Percentiles rank a stretch among this genome's conserved stretches.
phyloP scores from a whole-genome alignment of 108 stramenopile species.

The Skeletonema tropicum region DNA sequence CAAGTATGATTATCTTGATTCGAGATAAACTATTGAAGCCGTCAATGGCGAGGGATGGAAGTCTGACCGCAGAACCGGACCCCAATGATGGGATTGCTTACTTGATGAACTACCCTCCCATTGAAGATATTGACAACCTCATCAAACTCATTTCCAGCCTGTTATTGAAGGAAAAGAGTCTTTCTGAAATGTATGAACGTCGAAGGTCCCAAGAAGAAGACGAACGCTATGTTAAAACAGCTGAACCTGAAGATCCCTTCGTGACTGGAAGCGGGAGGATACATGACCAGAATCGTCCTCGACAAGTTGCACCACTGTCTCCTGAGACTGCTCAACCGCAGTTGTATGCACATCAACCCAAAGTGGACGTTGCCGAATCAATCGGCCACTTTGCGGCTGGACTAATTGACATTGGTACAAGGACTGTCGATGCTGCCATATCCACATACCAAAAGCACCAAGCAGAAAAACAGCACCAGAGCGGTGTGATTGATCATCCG shows the following conservation, averaged over 20 bases:
- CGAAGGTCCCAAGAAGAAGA: conserved; percentile 39
- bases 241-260: conserved; percentile 38
- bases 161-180: conserved; percentile 46
- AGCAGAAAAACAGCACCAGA: background rate
- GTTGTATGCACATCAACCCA: background rate
- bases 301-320: background rate
- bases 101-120: conserved; percentile 75
- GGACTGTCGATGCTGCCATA: conserved; percentile 66
- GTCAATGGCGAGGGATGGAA: conserved; percentile 30
- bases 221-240: conserved; percentile 17
- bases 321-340: background rate
- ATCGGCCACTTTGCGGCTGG: background rate
- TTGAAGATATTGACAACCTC: conserved; percentile 52
- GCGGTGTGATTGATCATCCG: background rate
- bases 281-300: conserved; percentile 4
- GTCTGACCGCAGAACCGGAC: conserved; percentile 37
- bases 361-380: background rate
- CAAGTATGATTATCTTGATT: conserved; percentile 65
- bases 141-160: conserved; percentile 45
- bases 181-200: conserved; percentile 27
- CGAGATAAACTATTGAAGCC: conserved; percentile 48
- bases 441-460: conserved; percentile 15
- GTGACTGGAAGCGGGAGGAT: background rate
- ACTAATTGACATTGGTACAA: conserved; percentile 16
- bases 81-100: conserved; percentile 53